Evolutionary conservation across 2,329 filamentous ascomycete species (phyloP).

Genomic region (Fusarium pilosicola): DNA sequence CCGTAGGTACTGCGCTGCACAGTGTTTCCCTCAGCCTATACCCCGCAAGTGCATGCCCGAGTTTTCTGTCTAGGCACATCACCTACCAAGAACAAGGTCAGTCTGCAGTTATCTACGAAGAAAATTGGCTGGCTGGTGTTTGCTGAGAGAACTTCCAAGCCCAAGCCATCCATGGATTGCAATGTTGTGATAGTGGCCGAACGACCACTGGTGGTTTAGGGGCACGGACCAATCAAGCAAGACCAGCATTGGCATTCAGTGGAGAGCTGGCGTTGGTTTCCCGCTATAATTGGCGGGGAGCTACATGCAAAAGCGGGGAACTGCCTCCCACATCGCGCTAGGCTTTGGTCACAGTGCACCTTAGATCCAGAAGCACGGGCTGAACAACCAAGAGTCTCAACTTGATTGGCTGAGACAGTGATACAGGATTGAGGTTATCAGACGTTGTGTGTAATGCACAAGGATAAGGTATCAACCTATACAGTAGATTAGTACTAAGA

Average conservation of each 20-base stretch:
- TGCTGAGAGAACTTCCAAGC: constrained; percentile 20
- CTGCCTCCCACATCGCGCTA: constrained; percentile 28
- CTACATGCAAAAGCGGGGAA: constrained; percentile 33
- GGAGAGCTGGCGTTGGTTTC: constrained; percentile 31
- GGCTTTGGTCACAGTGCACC: constrained; percentile 22
- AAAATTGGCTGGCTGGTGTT: constrained; percentile 10
- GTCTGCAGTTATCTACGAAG: constrained; percentile 14
- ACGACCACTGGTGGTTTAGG: constrained; percentile 29
- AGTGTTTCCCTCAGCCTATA: constrained; percentile 5
- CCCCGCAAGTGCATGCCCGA: constrained; percentile 1
- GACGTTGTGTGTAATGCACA: not conserved
- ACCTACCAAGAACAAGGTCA: not conserved
- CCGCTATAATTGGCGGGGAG: constrained; percentile 27
- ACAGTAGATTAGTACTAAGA: not conserved
- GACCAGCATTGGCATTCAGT: constrained; percentile 17
- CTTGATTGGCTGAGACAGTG: not conserved
- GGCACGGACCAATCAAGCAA: constrained; percentile 30
- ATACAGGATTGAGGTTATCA: not conserved
- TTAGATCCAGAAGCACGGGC: constrained; percentile 1
- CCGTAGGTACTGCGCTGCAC: constrained; percentile 3
- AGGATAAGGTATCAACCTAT: not conserved
- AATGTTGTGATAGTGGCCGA: constrained; percentile 38
- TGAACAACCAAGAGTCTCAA: not conserved
- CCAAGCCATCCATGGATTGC: not conserved
- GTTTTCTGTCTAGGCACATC: not conserved